These are phyloP conservation scores for Rubus parviflorus DNA, from an alignment of 306 rosid species.

Conservation along the genomic window DNA sequence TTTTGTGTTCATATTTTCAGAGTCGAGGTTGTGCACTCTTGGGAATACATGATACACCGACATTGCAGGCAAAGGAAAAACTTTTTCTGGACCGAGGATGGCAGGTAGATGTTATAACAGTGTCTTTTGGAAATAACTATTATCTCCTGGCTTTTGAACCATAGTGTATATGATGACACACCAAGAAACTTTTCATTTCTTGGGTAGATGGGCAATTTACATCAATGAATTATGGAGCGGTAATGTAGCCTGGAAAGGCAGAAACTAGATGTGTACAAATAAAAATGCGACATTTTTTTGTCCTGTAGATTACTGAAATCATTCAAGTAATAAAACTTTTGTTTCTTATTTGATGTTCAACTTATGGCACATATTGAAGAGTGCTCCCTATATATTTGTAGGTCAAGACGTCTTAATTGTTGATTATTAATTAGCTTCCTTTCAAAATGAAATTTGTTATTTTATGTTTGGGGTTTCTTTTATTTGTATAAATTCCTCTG, in stretches of 20 bases:
- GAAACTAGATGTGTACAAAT: background rate
- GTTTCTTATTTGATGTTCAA: background rate
- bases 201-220: conserved; percentile 2
- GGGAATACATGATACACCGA: conserved; percentile 29
- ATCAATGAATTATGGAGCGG: background rate
- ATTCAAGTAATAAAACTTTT: background rate
- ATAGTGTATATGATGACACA: background rate
- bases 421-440: background rate
- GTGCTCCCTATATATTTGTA: background rate
- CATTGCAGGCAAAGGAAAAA: conserved; percentile 59
- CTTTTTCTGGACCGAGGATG: conserved; percentile 87
- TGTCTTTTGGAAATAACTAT: background rate
- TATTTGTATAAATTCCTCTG: background rate
- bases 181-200: background rate
- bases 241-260: background rate
- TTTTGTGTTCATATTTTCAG: conserved; percentile 18
- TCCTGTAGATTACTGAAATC: background rate
- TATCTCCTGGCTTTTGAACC: background rate
- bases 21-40: conserved; percentile 22
- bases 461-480: background rate
- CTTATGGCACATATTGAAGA: background rate
- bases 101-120: conserved; percentile 53
- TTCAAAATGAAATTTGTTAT: background rate
- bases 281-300: background rate
- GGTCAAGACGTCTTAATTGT: background rate